Evolutionary conservation across 2,329 filamentous ascomycete species (phyloP), one percentile per base, ranked within the genome.

Genomic region (Aureobasidium pullulans): DNA sequence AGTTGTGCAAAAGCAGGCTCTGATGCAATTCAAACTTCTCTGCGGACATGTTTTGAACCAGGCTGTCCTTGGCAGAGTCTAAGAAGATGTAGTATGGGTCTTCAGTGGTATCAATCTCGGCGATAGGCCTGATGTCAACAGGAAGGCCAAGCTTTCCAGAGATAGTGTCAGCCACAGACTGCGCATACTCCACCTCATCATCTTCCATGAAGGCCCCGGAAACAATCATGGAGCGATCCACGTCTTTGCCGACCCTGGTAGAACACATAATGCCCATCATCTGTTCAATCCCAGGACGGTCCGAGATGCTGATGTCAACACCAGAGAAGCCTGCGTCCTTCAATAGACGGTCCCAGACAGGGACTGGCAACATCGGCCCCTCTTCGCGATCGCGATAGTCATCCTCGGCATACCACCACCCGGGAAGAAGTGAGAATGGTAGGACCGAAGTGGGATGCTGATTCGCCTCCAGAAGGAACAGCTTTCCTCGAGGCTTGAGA

Each of bases 331-430:
- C 72, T 7, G 67, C 63, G 3, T 64, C 57, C 8, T 57, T 52
- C 43, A 77, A 63, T 9, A 69, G 48, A 2, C 48, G 37, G 39
- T 72, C 62, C 75, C 75, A 77, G 34, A 67, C 61, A 1, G 60
- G 62, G 3, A 65, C 49, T 4, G 64, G 63, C 6, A 71, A 48
- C 15, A 60, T 67, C 0, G 74, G 73, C 0, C 69, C 70, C 44
- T 72, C 71, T 3, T 53, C 65, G 6, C 39, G 39, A 13, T 44
- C n/a, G 42, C 42, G 42, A 23, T 23, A 23, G 19, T 23, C 42
- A 6, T 44, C 42, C 19, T 44, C 42, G 0, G 32, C 61, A 6
- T 66, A 65, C 72, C 72, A 75, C 72, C 72, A 75, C 2, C 67
- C 71, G 4, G 68, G 65, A 4, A 75, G 61, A 0, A 62, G 61